phyloP scores from a whole-genome alignment of 192 early-diverging fungal species.

The Linnemannia elongata region DNA sequence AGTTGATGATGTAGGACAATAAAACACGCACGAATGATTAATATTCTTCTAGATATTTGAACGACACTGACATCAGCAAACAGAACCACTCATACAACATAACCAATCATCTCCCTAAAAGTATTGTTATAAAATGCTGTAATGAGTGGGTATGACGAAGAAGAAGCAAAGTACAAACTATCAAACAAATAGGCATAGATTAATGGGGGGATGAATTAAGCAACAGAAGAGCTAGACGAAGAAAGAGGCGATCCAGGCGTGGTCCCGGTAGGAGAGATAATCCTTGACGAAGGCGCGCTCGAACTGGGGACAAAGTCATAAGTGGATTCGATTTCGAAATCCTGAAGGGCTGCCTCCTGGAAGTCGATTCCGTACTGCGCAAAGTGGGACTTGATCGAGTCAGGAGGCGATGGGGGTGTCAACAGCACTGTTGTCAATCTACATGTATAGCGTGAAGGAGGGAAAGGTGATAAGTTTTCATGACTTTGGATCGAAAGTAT shows the following conservation, averaged over 20 bases:
- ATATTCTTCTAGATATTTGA: neutral
- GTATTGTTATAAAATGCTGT: neutral
- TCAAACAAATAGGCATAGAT: neutral
- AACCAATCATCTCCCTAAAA: too few species aligned
- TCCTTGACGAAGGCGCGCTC: slow-evolving; percentile 11
- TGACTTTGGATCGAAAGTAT: too few species aligned
- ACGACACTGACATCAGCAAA: too few species aligned
- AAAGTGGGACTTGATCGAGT: slow-evolving; percentile 56
- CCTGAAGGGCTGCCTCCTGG: slow-evolving; percentile 33
- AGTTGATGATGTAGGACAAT: slow-evolving; percentile 17
- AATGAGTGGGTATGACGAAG: neutral
- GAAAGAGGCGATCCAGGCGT: slow-evolving; percentile 30
- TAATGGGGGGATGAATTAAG: neutral
- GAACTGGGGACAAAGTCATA: slow-evolving; percentile 34
- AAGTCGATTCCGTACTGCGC: slow-evolving; percentile 49
- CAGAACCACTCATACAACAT: too few species aligned
- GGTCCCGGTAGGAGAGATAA: slow-evolving; percentile 37
- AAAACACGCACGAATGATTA: neutral
- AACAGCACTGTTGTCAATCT: slow-evolving; percentile 50
- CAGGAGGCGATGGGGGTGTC: slow-evolving; percentile 52
- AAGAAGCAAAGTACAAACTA: neutral
- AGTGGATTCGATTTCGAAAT: slow-evolving; percentile 47
- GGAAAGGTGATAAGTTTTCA: neutral
- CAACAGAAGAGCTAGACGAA: slow-evolving; percentile 10
- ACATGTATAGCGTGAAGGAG: neutral